These are phyloP conservation scores for Pestalotiopsis sp. DNA, from an alignment of 2,329 filamentous ascomycete genomes.

Conservation along the genomic window DNA sequence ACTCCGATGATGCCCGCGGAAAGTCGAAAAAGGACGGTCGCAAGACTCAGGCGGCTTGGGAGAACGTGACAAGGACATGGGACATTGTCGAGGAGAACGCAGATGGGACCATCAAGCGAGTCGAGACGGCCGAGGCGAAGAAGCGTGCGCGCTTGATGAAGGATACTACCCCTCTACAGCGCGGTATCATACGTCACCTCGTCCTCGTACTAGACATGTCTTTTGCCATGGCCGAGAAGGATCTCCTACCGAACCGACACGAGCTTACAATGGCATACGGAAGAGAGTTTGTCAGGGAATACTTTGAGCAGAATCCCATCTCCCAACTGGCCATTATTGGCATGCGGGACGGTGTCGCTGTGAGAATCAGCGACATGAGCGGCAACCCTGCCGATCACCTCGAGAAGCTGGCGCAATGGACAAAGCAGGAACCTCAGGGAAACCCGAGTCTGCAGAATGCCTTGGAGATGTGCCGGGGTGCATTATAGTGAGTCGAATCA, in stretches of 20 bases:
- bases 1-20: conserved; percentile 35
- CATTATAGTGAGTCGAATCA: conserved; percentile 68
- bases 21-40: conserved; percentile 30
- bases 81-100: conserved; percentile 78
- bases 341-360: conserved; percentile 89
- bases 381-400: conserved; percentile 92
- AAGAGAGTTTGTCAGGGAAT: conserved; percentile 87
- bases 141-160: conserved; percentile 81
- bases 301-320: conserved; percentile 98
- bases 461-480: conserved; percentile 90
- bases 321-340: conserved; percentile 91
- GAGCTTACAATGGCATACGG: conserved; percentile 82
- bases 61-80: conserved; percentile 69
- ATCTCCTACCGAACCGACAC: conserved; percentile 86
- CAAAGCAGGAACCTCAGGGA: conserved; percentile 70
- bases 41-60: conserved; percentile 60
- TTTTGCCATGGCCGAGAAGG: conserved; percentile 92
- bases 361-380: conserved; percentile 84
- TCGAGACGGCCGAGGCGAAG: conserved; percentile 69
- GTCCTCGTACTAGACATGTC: conserved; percentile 91
- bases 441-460: conserved; percentile 89
- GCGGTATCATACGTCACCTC: conserved; percentile 96
- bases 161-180: conserved; percentile 93
- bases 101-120: conserved; percentile 76
- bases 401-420: conserved; percentile 70